phyloP scores from a whole-genome alignment of 2,329 filamentous ascomycete species.

The Ambrosiella xylebori region DNA sequence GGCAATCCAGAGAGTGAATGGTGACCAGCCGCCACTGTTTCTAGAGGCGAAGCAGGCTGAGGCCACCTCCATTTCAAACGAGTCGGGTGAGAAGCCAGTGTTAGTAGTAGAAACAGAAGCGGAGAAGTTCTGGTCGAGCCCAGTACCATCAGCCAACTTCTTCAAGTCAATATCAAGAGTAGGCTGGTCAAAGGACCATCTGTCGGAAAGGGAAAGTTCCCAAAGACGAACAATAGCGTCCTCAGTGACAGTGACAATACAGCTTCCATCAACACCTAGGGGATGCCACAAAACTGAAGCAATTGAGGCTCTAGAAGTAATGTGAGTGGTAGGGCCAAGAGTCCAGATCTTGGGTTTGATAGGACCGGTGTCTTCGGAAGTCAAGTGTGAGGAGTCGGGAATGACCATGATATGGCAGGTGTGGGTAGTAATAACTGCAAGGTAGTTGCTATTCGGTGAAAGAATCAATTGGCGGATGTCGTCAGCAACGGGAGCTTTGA shows the following conservation, averaged over 20 bases:
- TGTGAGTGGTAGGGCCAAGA: slow-evolving; percentile 81
- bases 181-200: slow-evolving; percentile 74
- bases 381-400: slow-evolving; percentile 62
- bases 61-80: slow-evolving; percentile 84
- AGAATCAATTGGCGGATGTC: slow-evolving; percentile 73
- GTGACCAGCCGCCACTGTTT: slow-evolving; percentile 68
- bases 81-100: slow-evolving; percentile 74
- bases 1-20: slow-evolving; percentile 94
- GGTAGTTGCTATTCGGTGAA: slow-evolving; percentile 63
- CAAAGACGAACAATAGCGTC: slow-evolving; percentile 81
- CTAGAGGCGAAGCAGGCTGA: slow-evolving; percentile 61
- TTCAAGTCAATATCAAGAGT: slow-evolving; percentile 73
- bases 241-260: slow-evolving; percentile 72
- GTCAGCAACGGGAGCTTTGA: slow-evolving; percentile 62
- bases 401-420: slow-evolving; percentile 79
- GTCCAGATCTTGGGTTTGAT: slow-evolving; percentile 77
- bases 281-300: slow-evolving; percentile 84
- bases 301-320: slow-evolving; percentile 67
- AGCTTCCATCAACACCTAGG: slow-evolving; percentile 62
- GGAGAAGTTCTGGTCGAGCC: slow-evolving; percentile 64
- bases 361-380: slow-evolving; percentile 45
- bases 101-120: slow-evolving; percentile 57
- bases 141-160: slow-evolving; percentile 72
- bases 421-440: slow-evolving; percentile 73
- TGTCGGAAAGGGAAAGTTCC: slow-evolving; percentile 71